These are phyloP conservation scores for Chalciporus chontae DNA, from an alignment of 768 basidiomycete genomes.

Conservation along the genomic window DNA sequence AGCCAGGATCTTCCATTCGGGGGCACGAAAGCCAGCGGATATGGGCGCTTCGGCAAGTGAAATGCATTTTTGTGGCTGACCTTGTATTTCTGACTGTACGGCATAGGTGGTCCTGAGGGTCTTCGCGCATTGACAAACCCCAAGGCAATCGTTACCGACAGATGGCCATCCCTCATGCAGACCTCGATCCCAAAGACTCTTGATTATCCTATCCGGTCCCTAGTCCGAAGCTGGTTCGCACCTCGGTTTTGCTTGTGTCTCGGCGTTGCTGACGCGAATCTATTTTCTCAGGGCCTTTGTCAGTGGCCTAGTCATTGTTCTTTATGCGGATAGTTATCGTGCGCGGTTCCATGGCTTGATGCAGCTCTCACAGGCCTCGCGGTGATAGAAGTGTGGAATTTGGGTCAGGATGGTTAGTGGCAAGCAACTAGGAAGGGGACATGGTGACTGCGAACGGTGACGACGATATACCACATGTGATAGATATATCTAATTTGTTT, in stretches of 20 bases:
- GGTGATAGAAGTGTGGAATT: slow-evolving; percentile 18
- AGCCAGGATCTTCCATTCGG: slow-evolving; percentile 96
- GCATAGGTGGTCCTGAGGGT: slow-evolving; percentile 86
- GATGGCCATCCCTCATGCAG: slow-evolving; percentile 78
- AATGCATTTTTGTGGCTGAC: background rate
- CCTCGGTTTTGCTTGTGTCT: background rate
- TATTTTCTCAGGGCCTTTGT: slow-evolving; percentile 44
- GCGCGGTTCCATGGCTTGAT: slow-evolving; percentile 39
- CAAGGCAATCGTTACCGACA: slow-evolving; percentile 84
- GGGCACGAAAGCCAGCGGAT: slow-evolving; percentile 86
- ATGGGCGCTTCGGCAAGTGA: slow-evolving; percentile 82
- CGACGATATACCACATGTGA: slow-evolving; percentile 18
- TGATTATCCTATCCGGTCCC: slow-evolving; percentile 80
- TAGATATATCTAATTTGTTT: slow-evolving; percentile 12
- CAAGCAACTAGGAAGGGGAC: background rate
- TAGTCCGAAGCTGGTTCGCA: slow-evolving; percentile 70
- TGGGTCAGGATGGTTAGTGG: background rate
- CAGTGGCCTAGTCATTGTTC: slow-evolving; percentile 43
- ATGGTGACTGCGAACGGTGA: slow-evolving; percentile 1
- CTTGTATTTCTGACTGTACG: slow-evolving; percentile 7
- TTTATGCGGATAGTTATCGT: slow-evolving; percentile 50
- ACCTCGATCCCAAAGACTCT: slow-evolving; percentile 83
- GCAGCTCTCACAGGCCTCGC: slow-evolving; percentile 37
- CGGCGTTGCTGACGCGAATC: background rate
- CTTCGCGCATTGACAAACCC: slow-evolving; percentile 82